phyloP scores from a whole-genome alignment of 345 rosid genomes.

The Sisymbrium altissimum region DNA sequence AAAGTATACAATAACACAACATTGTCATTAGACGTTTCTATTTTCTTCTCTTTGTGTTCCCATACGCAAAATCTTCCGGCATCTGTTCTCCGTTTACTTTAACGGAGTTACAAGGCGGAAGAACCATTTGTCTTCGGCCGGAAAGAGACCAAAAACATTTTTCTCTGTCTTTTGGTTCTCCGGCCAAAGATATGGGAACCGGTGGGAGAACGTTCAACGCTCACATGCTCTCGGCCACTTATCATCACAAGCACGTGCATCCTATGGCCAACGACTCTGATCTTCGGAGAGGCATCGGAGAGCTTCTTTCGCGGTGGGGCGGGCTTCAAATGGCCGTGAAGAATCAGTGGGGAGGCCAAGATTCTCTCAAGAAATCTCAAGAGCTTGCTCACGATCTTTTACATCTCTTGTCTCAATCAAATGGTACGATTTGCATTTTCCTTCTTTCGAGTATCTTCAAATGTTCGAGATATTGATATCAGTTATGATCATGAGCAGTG shows the following conservation, averaged over 20 bases:
- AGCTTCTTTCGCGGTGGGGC: slow-evolving; percentile 60
- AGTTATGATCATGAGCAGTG: slow-evolving; percentile 29
- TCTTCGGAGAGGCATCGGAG: slow-evolving; percentile 38
- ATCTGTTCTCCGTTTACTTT: slow-evolving; percentile 14
- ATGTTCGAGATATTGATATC: neutral
- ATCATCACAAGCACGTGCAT: slow-evolving; percentile 15
- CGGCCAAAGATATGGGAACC: slow-evolving; percentile 27
- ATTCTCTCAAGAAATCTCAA: slow-evolving; percentile 47
- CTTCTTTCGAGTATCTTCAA: neutral
- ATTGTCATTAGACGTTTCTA: neutral
- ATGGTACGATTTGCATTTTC: slow-evolving; percentile 30
- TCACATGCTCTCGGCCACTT: slow-evolving; percentile 2
- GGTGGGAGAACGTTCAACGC: slow-evolving; percentile 1
- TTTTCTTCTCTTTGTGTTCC: slow-evolving; percentile 13
- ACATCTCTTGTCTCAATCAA: slow-evolving; percentile 49
- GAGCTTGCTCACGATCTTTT: slow-evolving; percentile 42
- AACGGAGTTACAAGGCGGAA: slow-evolving; percentile 30
- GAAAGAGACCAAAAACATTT: neutral
- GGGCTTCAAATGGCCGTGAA: slow-evolving; percentile 78
- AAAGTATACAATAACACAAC: neutral
- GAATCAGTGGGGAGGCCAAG: slow-evolving; percentile 76
- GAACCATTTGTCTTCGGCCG: slow-evolving; percentile 1
- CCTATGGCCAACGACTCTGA: neutral
- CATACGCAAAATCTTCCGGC: slow-evolving; percentile 28
- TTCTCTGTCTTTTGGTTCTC: neutral